A percentile compares a stretch with the other conserved stretches of the same genome.
Conservation (phyloP, 2,329 filamentous ascomycete genomes). For the Penicillium hordei region DNA sequence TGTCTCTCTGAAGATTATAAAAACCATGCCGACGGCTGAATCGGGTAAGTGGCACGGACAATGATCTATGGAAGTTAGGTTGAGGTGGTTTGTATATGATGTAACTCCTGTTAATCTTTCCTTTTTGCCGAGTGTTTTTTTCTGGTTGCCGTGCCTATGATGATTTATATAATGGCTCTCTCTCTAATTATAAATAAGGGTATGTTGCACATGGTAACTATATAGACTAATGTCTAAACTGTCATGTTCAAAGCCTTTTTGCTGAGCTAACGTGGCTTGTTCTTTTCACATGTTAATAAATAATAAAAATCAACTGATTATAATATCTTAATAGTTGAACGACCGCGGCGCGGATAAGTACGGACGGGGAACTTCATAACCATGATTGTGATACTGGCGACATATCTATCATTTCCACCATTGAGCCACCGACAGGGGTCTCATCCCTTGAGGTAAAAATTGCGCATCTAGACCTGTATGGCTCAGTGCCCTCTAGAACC, state of each 20-base stretch:
- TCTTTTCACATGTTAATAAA: constrained; percentile 1
- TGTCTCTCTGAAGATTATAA: constrained; percentile 14
- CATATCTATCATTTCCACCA: constrained; percentile 8
- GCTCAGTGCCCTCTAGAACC: background rate
- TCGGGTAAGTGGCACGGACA: constrained; percentile 14
- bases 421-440: constrained; percentile 8
- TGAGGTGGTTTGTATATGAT: background rate
- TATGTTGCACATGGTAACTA: background rate
- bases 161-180: background rate
- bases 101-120: background rate
- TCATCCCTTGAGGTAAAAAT: background rate
- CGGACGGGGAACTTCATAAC: background rate
- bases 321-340: background rate
- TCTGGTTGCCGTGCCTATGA: too few species aligned
- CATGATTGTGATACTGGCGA: background rate
- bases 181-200: background rate
- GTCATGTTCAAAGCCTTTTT: background rate
- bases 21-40: constrained; percentile 10
- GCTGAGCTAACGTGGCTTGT: background rate
- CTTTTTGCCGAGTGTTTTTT: background rate
- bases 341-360: background rate
- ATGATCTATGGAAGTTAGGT: constrained; percentile 10
- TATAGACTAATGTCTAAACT: background rate
- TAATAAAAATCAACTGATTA: background rate
- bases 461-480: background rate